Percentiles rank a stretch among this genome's conserved stretches.
These are phyloP conservation scores for Benincasa hispida DNA, from an alignment of 306 rosid species.

Conservation along the genomic window DNA sequence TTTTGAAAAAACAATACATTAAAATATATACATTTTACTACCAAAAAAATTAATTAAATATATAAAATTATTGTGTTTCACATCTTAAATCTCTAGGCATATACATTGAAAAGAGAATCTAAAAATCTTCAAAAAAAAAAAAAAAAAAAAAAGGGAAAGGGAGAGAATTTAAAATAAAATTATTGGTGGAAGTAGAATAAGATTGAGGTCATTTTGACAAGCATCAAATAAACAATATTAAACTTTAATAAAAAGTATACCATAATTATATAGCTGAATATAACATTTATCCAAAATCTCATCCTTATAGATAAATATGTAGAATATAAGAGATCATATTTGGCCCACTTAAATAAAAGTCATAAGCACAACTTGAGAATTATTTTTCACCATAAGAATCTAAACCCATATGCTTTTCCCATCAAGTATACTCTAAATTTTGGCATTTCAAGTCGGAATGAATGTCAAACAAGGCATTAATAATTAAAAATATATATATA, in stretches of 20 bases:
- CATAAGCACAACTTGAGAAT: background rate
- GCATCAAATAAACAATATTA: background rate
- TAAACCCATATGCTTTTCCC: background rate
- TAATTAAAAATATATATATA: no score
- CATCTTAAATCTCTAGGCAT: background rate
- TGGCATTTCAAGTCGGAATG: no score
- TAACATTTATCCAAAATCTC: background rate
- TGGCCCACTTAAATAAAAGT: background rate
- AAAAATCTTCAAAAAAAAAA: no score
- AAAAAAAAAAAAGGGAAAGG: background rate
- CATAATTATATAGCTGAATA: background rate
- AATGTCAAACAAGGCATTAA: no score
- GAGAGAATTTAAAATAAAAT: background rate
- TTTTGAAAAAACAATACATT: no score
- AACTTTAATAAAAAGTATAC: background rate
- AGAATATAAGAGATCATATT: background rate
- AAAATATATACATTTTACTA: no score
- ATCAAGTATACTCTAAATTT: background rate
- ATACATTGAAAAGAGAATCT: background rate
- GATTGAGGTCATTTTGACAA: background rate
- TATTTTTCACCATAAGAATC: background rate
- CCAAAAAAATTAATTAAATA: no score
- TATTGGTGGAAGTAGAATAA: background rate
- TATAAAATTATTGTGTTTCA: background rate
- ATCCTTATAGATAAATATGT: background rate